Conservation (phyloP, 2,329 filamentous ascomycete genomes). For the Cladosporium colombiae region DNA sequence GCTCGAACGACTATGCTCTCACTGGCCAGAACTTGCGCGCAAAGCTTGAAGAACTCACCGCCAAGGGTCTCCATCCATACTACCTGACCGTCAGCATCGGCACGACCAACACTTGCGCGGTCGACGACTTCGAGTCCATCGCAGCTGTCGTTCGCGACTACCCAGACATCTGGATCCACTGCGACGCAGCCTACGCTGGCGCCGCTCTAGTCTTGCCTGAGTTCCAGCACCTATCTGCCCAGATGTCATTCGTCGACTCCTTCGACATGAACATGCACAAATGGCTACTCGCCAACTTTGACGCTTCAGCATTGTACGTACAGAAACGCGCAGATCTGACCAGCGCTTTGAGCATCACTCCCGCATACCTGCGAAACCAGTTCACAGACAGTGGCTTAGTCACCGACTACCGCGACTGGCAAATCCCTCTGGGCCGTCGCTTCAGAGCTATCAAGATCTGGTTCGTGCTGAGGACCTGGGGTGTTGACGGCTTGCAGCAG, state of each 20-base stretch:
- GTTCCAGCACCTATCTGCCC: slow-evolving; percentile 66
- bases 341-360: slow-evolving; percentile 74
- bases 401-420: slow-evolving; percentile 96
- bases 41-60: slow-evolving; percentile 65
- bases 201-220: slow-evolving; percentile 80
- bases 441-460: slow-evolving; percentile 92
- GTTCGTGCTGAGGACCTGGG: slow-evolving; percentile 87
- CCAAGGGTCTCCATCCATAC: slow-evolving; percentile 76
- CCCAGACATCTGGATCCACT: slow-evolving; percentile 79
- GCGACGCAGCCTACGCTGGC: slow-evolving; percentile 91
- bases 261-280: slow-evolving; percentile 98
- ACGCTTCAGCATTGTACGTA: slow-evolving; percentile 79
- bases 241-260: slow-evolving; percentile 72
- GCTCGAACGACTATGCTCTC: slow-evolving; percentile 68
- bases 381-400: slow-evolving; percentile 81
- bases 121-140: slow-evolving; percentile 78
- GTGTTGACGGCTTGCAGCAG: slow-evolving; percentile 70
- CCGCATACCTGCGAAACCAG: slow-evolving; percentile 78
- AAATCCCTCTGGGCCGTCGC: slow-evolving; percentile 85
- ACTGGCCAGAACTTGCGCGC: slow-evolving; percentile 63
- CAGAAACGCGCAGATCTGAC: slow-evolving; percentile 75
- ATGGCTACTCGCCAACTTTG: slow-evolving; percentile 94
- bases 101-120: slow-evolving; percentile 83
- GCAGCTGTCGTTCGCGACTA: slow-evolving; percentile 56
- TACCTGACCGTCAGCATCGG: slow-evolving; percentile 83